phyloP scores from a whole-genome alignment of 1,284 basidiomycete genomes.

The Rugosomyces carneus region DNA sequence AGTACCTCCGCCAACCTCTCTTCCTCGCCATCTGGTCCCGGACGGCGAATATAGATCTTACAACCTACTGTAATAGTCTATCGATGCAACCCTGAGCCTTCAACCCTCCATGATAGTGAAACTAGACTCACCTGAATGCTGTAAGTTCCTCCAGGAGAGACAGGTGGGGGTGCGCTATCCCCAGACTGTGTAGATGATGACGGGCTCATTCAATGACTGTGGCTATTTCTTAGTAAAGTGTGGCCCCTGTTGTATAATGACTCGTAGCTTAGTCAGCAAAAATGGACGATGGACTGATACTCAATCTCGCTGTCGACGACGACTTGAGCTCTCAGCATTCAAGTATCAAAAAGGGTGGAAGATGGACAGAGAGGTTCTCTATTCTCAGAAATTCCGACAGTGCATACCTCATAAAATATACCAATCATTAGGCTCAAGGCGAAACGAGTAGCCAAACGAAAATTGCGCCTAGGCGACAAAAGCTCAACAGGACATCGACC shows the following conservation, averaged over 20 bases:
- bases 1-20: conserved; percentile 92
- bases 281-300: conserved; percentile 67
- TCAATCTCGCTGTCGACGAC: conserved; percentile 50
- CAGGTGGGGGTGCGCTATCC: conserved; percentile 52
- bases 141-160: conserved; percentile 71
- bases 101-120: conserved; percentile 18
- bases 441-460: conserved; percentile 63
- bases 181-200: conserved; percentile 24
- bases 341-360: conserved; percentile 57
- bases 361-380: conserved; percentile 80
- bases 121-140: conserved; percentile 54
- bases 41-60: conserved; percentile 86
- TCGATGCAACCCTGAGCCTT: conserved; percentile 15
- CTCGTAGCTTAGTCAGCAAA: conserved; percentile 18
- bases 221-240: background rate
- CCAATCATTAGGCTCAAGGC: conserved; percentile 52
- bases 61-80: conserved; percentile 87
- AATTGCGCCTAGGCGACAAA: conserved; percentile 34
- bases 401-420: conserved; percentile 11
- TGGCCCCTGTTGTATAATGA: conserved; percentile 5
- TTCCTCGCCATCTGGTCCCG: conserved; percentile 67
- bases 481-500: conserved; percentile 13
- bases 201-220: conserved; percentile 26
- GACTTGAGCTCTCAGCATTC: conserved; percentile 23
- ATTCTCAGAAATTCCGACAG: background rate